Conservation (phyloP, 2,329 filamentous ascomycete genomes). For the Massarina eburnea region DNA sequence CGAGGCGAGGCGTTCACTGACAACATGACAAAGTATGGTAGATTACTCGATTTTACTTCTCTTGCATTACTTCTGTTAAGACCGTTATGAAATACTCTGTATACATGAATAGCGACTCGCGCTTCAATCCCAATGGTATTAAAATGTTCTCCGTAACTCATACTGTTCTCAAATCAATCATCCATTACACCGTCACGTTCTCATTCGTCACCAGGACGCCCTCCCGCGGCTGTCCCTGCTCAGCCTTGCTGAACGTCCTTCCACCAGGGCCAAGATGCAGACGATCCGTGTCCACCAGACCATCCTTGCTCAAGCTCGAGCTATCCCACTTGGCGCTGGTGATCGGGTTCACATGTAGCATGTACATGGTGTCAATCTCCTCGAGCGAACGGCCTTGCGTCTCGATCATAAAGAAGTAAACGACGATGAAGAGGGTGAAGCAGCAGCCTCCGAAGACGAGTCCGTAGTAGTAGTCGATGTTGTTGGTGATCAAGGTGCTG, state of each 20-base stretch:
- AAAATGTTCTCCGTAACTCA: neutral
- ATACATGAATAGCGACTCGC: too few relatives aligned
- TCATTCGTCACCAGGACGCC: conserved; percentile 1
- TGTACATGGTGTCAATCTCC: conserved; percentile 74
- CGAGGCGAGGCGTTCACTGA: neutral
- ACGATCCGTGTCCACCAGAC: conserved; percentile 35
- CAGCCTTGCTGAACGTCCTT: conserved; percentile 36
- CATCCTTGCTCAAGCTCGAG: conserved; percentile 31
- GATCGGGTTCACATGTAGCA: conserved; percentile 65
- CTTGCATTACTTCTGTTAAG: too few relatives aligned
- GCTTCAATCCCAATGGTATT: neutral
- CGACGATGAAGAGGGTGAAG: conserved; percentile 62
- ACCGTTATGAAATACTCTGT: too few relatives aligned
- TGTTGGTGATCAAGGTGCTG: conserved; percentile 73
- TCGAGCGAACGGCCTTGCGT: conserved; percentile 73
- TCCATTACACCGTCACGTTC: neutral
- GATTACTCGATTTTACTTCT: too few relatives aligned
- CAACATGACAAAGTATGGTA: too few relatives aligned
- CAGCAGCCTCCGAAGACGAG: conserved; percentile 76
- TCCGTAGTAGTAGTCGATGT: conserved; percentile 72
- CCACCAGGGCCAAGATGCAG: conserved; percentile 35
- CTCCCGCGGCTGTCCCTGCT: conserved; percentile 19
- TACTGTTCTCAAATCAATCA: neutral
- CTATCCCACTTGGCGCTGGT: conserved; percentile 59
- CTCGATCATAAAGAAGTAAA: conserved; percentile 80